Percentiles rank a stretch among this genome's conserved stretches.
Conservation (phyloP, 108 stramenopile species). For the Phaeodactylum tricornutum region DNA sequence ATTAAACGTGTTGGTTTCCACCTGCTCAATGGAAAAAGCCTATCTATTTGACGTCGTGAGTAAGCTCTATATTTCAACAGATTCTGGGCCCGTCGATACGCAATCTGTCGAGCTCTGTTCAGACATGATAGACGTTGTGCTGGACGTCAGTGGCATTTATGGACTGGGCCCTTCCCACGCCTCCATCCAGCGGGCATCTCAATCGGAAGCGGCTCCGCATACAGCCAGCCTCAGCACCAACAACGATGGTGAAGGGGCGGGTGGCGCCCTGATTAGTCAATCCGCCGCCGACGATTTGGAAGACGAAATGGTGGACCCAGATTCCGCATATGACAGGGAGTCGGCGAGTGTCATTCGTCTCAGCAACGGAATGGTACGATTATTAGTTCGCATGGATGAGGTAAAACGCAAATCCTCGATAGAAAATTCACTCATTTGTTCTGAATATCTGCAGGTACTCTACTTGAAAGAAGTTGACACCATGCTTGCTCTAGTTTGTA, state of each 20-base stretch:
- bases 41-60: slow-evolving; percentile 96
- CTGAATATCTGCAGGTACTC: too few relatives aligned
- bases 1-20: slow-evolving; percentile 87
- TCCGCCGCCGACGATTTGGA: slow-evolving; percentile 33
- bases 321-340: slow-evolving; percentile 87
- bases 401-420: too few relatives aligned
- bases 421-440: slow-evolving; percentile 5
- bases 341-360: slow-evolving; percentile 90
- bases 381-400: too few relatives aligned
- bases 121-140: slow-evolving; percentile 99
- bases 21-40: slow-evolving; percentile 96
- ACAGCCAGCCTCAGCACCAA: slow-evolving; percentile 9
- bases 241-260: not conserved
- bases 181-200: slow-evolving; percentile 8
- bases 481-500: slow-evolving; percentile 94
- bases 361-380: slow-evolving; percentile 92
- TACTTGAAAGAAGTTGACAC: slow-evolving; percentile 92
- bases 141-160: slow-evolving; percentile 99
- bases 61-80: slow-evolving; percentile 94
- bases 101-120: slow-evolving; percentile 92
- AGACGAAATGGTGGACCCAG: slow-evolving; percentile 46
- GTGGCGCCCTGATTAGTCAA: slow-evolving; percentile 60
- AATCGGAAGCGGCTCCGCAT: slow-evolving; percentile 12
- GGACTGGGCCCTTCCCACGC: slow-evolving; percentile 48
- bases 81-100: slow-evolving; percentile 95